Percentiles rank a stretch among this genome's conserved stretches.
These are phyloP conservation scores for Protoeuglena noctilucae DNA, from an alignment of 139 green algal species.

Conservation along the genomic window DNA sequence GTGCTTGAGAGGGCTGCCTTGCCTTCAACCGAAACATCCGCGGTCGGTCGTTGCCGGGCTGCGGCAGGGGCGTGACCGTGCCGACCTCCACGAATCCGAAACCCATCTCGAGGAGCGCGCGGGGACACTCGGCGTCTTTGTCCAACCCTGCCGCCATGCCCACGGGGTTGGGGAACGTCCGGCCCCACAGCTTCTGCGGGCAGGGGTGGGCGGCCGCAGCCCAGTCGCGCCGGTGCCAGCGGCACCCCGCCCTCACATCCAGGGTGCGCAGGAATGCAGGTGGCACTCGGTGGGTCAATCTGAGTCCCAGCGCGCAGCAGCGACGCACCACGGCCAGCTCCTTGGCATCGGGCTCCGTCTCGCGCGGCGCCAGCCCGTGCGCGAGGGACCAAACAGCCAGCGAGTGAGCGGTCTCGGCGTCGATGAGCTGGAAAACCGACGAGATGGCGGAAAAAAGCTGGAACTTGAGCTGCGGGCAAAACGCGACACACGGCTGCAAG, in stretches of 20 bases:
- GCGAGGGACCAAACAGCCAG: slow-evolving; percentile 44
- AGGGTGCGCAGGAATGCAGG: neutral
- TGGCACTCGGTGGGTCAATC: neutral
- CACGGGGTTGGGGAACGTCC: slow-evolving; percentile 75
- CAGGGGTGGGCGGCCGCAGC: neutral
- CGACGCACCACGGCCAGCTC: too few relatives aligned
- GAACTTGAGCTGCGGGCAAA: too few relatives aligned
- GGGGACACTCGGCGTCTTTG: slow-evolving; percentile 77
- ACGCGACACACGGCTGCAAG: too few relatives aligned
- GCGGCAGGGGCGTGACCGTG: slow-evolving; percentile 75
- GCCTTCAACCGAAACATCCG: slow-evolving; percentile 74
- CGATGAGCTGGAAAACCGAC: slow-evolving; percentile 57
- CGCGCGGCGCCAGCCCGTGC: slow-evolving; percentile 43
- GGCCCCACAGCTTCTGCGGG: slow-evolving; percentile 38
- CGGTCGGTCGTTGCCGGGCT: slow-evolving; percentile 85
- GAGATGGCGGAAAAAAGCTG: too few relatives aligned
- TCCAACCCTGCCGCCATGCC: slow-evolving; percentile 93
- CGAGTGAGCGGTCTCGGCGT: slow-evolving; percentile 60
- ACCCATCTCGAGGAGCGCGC: slow-evolving; percentile 61
- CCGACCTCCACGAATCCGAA: slow-evolving; percentile 92
- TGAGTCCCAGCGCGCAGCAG: slow-evolving; percentile 32
- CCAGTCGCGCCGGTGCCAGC: neutral
- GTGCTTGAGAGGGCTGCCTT: slow-evolving; percentile 25
- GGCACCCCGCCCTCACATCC: neutral
- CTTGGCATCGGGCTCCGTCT: slow-evolving; percentile 47